Evolutionary conservation across 1,284 basidiomycete genomes (phyloP), one percentile per base, ranked within the genome.

Genomic region (Marasmius sp.): DNA sequence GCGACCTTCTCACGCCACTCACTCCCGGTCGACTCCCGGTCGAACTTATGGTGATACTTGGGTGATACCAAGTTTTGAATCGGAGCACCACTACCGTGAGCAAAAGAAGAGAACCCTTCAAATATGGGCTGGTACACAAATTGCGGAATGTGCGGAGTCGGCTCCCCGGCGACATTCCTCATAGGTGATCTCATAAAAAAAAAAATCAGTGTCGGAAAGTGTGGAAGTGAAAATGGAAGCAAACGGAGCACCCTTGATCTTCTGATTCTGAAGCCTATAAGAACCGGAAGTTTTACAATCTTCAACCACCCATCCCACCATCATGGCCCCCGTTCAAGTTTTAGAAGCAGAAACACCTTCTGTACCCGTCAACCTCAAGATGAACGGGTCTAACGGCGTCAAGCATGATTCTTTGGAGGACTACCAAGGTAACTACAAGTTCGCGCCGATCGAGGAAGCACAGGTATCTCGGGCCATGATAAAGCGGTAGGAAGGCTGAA

Each of bases 401-500:
- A 72, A 75, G 59, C 67, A 72, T 60, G 79, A 82, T 33, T 74
- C 80, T 59, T 64, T 69, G 39, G 85, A 87, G 67, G 76, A 87
- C 70, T 87, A 85, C 63, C 74, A 81, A 37, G 87, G 87, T 48
- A 73, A 82, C 62, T 91, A 91, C 75, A 80, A 79, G 48, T 91
- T 91, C 65, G 89, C 88, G 5, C 88, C 88, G 4, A 89, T 91
- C 64, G 82, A 89, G 71, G 91, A 92, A 75, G 85, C 89, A 5
- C 84, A 91, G 67, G 90, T 92, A 5, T 87, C 89, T 36, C 79
- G 90, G 47, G 91, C 90, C 50, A 93, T 92, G 91, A 91, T 91
- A 69, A 89, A 86, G 74, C 76, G 90, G 85, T 89, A 65, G 65
- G 78, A 67, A 16, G 9, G 5, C 8, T 39, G 12, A 62, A 16